These are phyloP conservation scores for Melampsora abietis-canadensis DNA, from an alignment of 1,284 basidiomycete species.

Conservation along the genomic window DNA sequence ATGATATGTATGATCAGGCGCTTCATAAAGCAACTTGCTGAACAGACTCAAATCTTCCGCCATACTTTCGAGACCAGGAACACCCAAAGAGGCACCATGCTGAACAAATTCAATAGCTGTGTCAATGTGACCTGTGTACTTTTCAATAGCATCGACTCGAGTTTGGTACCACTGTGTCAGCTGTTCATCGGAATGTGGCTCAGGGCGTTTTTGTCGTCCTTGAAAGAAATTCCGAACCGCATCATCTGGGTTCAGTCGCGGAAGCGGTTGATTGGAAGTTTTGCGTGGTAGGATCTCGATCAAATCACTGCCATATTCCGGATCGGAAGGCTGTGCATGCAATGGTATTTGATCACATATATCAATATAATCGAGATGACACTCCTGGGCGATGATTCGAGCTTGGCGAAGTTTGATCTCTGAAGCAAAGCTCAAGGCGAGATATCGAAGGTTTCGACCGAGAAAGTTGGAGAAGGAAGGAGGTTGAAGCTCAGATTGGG, in stretches of 20 bases:
- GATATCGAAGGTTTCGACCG: constrained; percentile 6
- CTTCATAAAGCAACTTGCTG: constrained; percentile 78
- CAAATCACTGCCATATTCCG: constrained; percentile 32
- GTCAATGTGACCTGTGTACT: constrained; percentile 70
- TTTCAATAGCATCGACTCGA: constrained; percentile 64
- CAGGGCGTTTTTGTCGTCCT: not conserved
- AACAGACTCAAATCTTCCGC: constrained; percentile 86
- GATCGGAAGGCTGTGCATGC: constrained; percentile 33
- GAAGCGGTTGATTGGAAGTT: not conserved
- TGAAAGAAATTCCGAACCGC: not conserved
- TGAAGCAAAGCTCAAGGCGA: constrained; percentile 38
- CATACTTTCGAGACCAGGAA: constrained; percentile 73
- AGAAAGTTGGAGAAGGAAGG: constrained; percentile 22
- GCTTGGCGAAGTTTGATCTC: constrained; percentile 17
- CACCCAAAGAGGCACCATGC: constrained; percentile 74
- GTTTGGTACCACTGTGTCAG: constrained; percentile 70
- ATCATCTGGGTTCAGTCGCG: not conserved
- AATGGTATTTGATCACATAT: constrained; percentile 37
- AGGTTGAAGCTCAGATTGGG: constrained; percentile 4
- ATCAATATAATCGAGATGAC: constrained; percentile 1
- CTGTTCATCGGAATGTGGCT: constrained; percentile 52
- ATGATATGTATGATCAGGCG: constrained; percentile 55
- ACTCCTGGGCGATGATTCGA: not conserved
- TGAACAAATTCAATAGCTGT: constrained; percentile 73
- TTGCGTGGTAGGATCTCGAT: constrained; percentile 36